A percentile compares a stretch with the other conserved stretches of the same genome.
These are phyloP conservation scores for Phoma herbarum DNA, from an alignment of 2,329 filamentous ascomycete genomes.

Conservation along the genomic window DNA sequence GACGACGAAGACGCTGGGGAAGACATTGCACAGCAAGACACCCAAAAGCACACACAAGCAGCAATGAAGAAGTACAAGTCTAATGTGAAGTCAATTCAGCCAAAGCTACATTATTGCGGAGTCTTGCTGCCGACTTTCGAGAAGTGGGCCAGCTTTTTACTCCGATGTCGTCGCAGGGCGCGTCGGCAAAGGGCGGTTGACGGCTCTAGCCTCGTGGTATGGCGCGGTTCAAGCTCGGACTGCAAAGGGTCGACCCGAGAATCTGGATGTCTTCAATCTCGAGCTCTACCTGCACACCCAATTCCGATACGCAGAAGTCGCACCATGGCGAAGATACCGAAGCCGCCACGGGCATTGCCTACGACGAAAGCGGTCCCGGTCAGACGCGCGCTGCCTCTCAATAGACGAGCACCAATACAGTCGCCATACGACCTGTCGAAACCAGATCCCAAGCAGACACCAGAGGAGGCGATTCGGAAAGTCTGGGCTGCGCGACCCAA, in stretches of 20 bases:
- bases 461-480: conserved; percentile 28
- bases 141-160: conserved; percentile 15
- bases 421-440: conserved; percentile 24
- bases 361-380: conserved; percentile 33
- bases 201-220: conserved; percentile 21
- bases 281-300: conserved; percentile 1
- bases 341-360: conserved; percentile 34
- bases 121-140: conserved; percentile 19
- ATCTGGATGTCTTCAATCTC: conserved; percentile 12
- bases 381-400: conserved; percentile 28
- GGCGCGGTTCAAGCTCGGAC: conserved; percentile 12
- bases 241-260: conserved; percentile 11
- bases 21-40: conserved; percentile 30
- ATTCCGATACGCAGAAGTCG: not conserved
- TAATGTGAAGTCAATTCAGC: not conserved
- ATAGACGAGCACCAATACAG: conserved; percentile 27
- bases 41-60: conserved; percentile 8
- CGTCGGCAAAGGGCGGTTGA: conserved; percentile 38
- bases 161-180: conserved; percentile 43
- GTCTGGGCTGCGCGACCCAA: conserved; percentile 40
- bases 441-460: conserved; percentile 27
- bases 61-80: conserved; percentile 1
- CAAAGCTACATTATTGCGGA: conserved; percentile 9
- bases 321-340: conserved; percentile 47
- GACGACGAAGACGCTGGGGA: conserved; percentile 17